Conservation (phyloP, 2,329 filamentous ascomycete genomes). For the Lachnellula cervina region DNA sequence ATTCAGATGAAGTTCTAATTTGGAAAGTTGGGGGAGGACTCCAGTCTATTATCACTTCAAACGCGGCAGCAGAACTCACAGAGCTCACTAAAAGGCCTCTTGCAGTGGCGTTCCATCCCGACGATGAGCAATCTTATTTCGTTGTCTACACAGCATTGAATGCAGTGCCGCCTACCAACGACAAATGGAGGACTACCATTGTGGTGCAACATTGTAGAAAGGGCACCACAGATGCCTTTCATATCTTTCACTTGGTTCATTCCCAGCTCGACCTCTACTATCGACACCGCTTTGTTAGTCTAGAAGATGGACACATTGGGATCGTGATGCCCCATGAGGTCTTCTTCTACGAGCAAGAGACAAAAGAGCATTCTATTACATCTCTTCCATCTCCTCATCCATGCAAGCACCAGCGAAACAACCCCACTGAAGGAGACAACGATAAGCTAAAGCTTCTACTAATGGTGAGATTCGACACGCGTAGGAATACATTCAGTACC, state of each 20-base stretch:
- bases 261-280: background rate
- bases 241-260: background rate
- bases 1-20: conserved; percentile 11
- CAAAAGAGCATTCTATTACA: background rate
- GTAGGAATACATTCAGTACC: conserved; percentile 4
- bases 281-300: background rate
- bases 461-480: conserved; percentile 12
- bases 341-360: background rate
- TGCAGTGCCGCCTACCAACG: background rate
- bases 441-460: background rate
- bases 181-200: background rate
- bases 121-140: background rate
- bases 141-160: background rate
- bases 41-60: conserved; percentile 2
- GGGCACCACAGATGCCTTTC: background rate
- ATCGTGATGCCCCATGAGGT: background rate
- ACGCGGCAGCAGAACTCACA: background rate
- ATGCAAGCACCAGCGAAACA: background rate
- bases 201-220: conserved; percentile 1
- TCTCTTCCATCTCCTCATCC: background rate
- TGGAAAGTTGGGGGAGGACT: conserved; percentile 17
- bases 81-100: background rate
- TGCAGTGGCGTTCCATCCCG: conserved; percentile 2
- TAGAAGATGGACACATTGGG: conserved; percentile 1
- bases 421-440: background rate